Base-by-base conservation (phyloP, 805 yeast species). In the Candida xyloterini region DNA sequence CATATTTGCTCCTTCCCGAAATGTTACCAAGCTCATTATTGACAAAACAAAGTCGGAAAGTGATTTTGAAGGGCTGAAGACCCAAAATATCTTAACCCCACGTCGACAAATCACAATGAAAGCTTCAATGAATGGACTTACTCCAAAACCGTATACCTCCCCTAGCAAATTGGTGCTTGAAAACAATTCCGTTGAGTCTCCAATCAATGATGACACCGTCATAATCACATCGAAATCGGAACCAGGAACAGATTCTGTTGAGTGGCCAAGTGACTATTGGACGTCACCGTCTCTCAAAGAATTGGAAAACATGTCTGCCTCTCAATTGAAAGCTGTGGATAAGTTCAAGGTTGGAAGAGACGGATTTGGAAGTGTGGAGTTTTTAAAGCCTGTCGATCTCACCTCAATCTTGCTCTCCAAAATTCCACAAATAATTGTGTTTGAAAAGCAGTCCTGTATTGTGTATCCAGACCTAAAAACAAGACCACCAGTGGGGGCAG, bases 301-400 rank as follows among this genome's bases (percentile, higher is more conserved):
- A 34, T 66, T 93, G 37, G 71, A 74, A 40, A 62, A 69, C 13
- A 70, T 76, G 72, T 60, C 87, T 0, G 67, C 85, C 27, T 63
- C 78, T 8, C 82, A 87, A 45, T 71, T 88, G 35, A 78, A 83
- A 40, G 54, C 73, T 5, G 83, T 93, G 16, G 52, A 70, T 13
- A 70, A 79, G 38, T 79, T 90, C 57, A 74, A 74, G 11, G 78
- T 93, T 44, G 99, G 98, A 5, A 81, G 93, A 48, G 73, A 73
- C 46, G 81, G 81, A 40, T 78, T 69, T 55, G 99, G 99, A 32
- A 68, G 76, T 38, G 73, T 93, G 34, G 83, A 81, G 55, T 93
- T 90, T 59, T 57, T 78, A 35, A 69, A 74, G 38, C 95, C 96
- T 0, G 95, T 93, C 33, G 97, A 93, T 61, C 70, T 93, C 48